Base-by-base conservation (phyloP, 2,329 filamentous ascomycete genomes). In the Alternaria metachromatica region DNA sequence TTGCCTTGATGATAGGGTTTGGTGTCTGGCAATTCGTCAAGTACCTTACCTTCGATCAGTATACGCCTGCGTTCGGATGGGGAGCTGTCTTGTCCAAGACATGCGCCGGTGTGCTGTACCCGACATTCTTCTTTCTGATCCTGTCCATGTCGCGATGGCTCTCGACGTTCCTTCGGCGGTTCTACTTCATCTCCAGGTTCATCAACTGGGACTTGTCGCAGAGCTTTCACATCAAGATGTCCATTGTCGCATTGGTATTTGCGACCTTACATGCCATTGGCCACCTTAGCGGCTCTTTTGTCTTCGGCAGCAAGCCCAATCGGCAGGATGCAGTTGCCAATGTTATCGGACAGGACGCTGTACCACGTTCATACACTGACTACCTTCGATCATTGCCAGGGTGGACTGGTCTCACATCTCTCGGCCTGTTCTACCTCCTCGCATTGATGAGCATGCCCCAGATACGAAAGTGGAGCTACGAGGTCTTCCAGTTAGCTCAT, bases 141-240 rank as follows among this genome's bases (percentile, higher is more conserved):
- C 76, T 88, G 6, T 87, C 85, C 69, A 88, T 88, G 86, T 87
- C 84, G 13, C 79, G 87, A 26, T 87, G 86, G 76, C 82, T 87
- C 20, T 83, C 86, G 3, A 88, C 86, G 0, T 84, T 83, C 58
- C 72, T 87, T 43, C 81, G 86, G 15, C 77, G 83, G n/a, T 86
- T 81, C 11, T 86, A 85, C 65, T 78, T 82, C 57, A 76, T 88
- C 62, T 86, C 84, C 3, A 81, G 84, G 0, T 85, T 88, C 73
- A 80, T 88, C 74, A 87, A 88, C 65, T 87, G 85, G 85, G 86
- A 88, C 62, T 72, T 86, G 2, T 84, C 82, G 1, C 86, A 87
- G 63, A 80, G 80, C 0, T 88, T 89, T 48, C 87, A 89, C 58
- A 84, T 88, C 59, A 83, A 82, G 55, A 87, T 88, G 66, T 85